Evolutionary conservation across 768 basidiomycete species (phyloP).

Genomic region (Gymnopilus junonius): DNA sequence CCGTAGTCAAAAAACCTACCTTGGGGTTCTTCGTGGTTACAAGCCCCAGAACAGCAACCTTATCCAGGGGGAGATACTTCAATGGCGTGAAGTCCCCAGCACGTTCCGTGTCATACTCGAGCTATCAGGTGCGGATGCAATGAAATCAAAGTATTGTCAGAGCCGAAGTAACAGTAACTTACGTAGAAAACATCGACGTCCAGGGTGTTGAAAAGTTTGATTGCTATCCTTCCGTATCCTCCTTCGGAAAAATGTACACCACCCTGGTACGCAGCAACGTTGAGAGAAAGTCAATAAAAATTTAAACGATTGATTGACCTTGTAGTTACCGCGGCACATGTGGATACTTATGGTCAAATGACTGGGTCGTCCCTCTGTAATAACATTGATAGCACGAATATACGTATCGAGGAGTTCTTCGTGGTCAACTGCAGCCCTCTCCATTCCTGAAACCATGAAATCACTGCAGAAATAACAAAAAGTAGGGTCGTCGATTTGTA

Average conservation of each 20-base stretch:
- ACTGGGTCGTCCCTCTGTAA: slow-evolving; percentile 53
- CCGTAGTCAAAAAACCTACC: slow-evolving; percentile 28
- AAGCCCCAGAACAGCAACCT: slow-evolving; percentile 51
- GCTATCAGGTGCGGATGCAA: slow-evolving; percentile 35
- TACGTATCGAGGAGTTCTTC: slow-evolving; percentile 71
- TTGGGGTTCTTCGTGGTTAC: slow-evolving; percentile 52
- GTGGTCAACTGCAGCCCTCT: slow-evolving; percentile 61
- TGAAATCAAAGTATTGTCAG: not conserved
- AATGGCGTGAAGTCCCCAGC: slow-evolving; percentile 65
- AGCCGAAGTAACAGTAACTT: slow-evolving; percentile 22
- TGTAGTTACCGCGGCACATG: slow-evolving; percentile 62
- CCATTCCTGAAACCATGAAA: slow-evolving; percentile 55
- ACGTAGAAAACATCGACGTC: slow-evolving; percentile 62
- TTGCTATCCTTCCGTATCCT: slow-evolving; percentile 57
- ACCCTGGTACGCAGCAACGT: slow-evolving; percentile 32
- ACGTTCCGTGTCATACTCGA: slow-evolving; percentile 70
- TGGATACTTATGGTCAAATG: slow-evolving; percentile 63
- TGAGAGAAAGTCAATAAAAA: slow-evolving; percentile 26
- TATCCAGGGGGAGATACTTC: slow-evolving; percentile 51
- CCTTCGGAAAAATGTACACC: slow-evolving; percentile 65
- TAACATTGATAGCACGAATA: slow-evolving; percentile 64
- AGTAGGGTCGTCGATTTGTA: slow-evolving; percentile 58
- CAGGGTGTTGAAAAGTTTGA: slow-evolving; percentile 59
- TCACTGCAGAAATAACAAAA: slow-evolving; percentile 73
- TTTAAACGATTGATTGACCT: slow-evolving; percentile 32